phyloP scores from a whole-genome alignment of 2,329 filamentous ascomycete genomes.

The Beauveria brongniartii region DNA sequence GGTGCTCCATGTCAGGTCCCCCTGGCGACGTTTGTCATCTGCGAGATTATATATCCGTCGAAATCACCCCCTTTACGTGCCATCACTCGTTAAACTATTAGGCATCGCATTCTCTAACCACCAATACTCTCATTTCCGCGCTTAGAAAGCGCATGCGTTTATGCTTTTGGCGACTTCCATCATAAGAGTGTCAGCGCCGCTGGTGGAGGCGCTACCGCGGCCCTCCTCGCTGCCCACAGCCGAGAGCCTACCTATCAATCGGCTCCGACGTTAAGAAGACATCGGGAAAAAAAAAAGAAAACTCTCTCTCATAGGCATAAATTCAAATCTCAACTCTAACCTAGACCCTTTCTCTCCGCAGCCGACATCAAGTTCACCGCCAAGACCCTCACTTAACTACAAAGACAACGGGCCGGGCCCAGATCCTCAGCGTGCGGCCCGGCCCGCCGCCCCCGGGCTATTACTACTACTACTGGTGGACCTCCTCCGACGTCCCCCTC shows the following conservation, averaged over 20 bases:
- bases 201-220: neutral
- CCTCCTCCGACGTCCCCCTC: slow-evolving; percentile 44
- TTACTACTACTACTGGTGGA: slow-evolving; percentile 60
- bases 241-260: neutral
- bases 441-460: slow-evolving; percentile 33
- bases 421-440: slow-evolving; percentile 24
- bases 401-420: slow-evolving; percentile 8
- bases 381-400: slow-evolving; percentile 12
- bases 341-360: neutral
- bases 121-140: too few species aligned
- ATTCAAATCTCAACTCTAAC: too few species aligned
- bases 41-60: too few species aligned
- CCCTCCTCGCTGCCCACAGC: neutral
- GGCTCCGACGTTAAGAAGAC: neutral
- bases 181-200: neutral
- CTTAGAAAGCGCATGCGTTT: neutral
- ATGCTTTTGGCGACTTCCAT: neutral
- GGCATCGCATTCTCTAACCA: too few species aligned
- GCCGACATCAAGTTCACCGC: slow-evolving; percentile 11
- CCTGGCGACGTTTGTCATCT: neutral
- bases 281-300: neutral
- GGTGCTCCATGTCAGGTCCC: neutral
- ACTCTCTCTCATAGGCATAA: neutral
- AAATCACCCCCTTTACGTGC: too few species aligned
- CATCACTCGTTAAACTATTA: too few species aligned